Evolutionary conservation across 768 basidiomycete genomes (phyloP).

Genomic region (Leucocoprinus leucothites): DNA sequence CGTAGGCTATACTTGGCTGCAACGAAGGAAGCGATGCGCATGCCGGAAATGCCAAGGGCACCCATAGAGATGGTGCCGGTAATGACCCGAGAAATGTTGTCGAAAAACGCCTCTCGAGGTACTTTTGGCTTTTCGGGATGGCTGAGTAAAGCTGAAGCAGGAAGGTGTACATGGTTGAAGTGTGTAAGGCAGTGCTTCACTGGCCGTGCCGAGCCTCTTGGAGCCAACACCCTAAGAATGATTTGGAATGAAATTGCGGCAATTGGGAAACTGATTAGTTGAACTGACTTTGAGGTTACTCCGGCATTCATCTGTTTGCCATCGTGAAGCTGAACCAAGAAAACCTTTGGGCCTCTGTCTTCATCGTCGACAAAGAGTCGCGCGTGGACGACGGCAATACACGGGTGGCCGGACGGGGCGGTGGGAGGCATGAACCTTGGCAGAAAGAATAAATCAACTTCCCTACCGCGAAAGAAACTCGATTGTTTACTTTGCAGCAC

Average conservation of each 20-base stretch:
- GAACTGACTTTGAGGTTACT: too few species aligned
- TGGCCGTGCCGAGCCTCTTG: constrained; percentile 26
- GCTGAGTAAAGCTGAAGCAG: constrained; percentile 28
- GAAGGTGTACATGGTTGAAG: constrained; percentile 33
- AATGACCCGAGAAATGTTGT: constrained; percentile 6
- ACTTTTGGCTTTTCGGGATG: constrained; percentile 10
- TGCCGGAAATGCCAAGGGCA: background rate
- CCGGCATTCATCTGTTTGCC: constrained; percentile 29
- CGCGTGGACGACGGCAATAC: constrained; percentile 39
- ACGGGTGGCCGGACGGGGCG: constrained; percentile 22
- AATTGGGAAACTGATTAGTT: too few species aligned
- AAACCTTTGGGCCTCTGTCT: constrained; percentile 33
- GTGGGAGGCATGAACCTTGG: too few species aligned
- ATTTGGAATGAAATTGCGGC: background rate
- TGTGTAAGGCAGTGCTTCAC: constrained; percentile 32
- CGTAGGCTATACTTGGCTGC: constrained; percentile 27
- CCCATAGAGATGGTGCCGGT: constrained; percentile 11
- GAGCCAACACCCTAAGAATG: constrained; percentile 12
- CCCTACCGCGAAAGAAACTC: constrained; percentile 42
- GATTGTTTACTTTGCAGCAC: constrained; percentile 42
- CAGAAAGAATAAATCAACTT: too few species aligned
- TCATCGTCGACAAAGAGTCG: constrained; percentile 31
- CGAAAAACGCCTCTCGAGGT: constrained; percentile 1
- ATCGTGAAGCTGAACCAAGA: constrained; percentile 38
- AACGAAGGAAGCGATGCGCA: constrained; percentile 15